These are phyloP conservation scores for Aegilops longissima DNA, from an alignment of 176 grass and related monocot species.

Conservation along the genomic window DNA sequence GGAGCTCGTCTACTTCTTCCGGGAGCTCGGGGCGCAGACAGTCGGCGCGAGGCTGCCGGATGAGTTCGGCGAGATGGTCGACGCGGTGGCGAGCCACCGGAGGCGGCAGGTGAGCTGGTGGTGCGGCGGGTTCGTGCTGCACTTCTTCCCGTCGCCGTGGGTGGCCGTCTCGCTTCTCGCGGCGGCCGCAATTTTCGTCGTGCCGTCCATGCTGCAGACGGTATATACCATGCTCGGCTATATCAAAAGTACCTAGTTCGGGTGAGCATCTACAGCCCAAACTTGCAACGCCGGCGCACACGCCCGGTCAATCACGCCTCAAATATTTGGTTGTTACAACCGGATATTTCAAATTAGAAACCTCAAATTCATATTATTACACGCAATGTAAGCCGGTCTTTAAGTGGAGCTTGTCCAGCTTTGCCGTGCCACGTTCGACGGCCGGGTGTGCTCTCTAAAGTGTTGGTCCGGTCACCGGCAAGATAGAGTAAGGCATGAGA, in stretches of 20 bases:
- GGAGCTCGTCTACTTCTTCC: slow-evolving; percentile 37
- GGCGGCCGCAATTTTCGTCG: slow-evolving; percentile 32
- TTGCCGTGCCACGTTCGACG: too few relatives aligned
- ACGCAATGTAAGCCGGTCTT: too few relatives aligned
- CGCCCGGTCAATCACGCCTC: too few relatives aligned
- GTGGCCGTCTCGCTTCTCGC: slow-evolving; percentile 37
- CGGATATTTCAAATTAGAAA: too few relatives aligned
- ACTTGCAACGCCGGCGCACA: too few relatives aligned
- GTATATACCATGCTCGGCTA: slow-evolving; percentile 45
- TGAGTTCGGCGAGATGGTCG: slow-evolving; percentile 29
- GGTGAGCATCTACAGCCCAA: too few relatives aligned
- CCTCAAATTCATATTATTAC: too few relatives aligned
- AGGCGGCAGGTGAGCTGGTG: not conserved
- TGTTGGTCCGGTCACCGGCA: too few relatives aligned
- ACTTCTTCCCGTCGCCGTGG: slow-evolving; percentile 58
- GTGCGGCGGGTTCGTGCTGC: slow-evolving; percentile 39
- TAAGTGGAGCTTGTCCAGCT: too few relatives aligned
- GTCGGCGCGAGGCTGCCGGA: slow-evolving; percentile 16
- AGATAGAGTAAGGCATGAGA: too few relatives aligned
- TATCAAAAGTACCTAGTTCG: not conserved
- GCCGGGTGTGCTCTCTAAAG: too few relatives aligned
- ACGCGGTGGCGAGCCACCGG: slow-evolving; percentile 16
- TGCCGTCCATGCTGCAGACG: slow-evolving; percentile 49
- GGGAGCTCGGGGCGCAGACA: slow-evolving; percentile 36
- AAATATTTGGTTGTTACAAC: too few relatives aligned